Conservation (phyloP, 176 grass and related monocot genomes). For the Eragrostis curvula region DNA sequence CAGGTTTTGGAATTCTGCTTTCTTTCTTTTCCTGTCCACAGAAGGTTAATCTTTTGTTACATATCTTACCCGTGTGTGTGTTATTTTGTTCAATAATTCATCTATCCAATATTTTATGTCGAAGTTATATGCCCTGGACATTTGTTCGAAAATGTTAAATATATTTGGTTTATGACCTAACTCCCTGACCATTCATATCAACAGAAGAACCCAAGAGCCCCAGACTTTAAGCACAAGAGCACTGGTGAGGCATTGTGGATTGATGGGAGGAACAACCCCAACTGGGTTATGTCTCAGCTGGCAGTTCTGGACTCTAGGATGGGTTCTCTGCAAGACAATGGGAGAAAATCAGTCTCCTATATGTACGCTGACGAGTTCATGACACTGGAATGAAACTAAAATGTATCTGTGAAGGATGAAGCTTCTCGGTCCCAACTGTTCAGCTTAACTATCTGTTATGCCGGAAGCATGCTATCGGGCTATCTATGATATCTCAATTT, state of each 20-base stretch:
- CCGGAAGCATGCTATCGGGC: background rate
- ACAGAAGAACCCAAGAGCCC: conserved; percentile 72
- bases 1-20: background rate
- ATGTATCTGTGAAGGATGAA: background rate
- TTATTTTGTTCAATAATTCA: conserved; percentile 33
- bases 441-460: background rate
- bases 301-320: conserved; percentile 79
- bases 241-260: conserved; percentile 82
- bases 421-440: background rate
- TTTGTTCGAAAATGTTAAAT: conserved; percentile 20
- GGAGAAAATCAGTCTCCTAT: conserved; percentile 54
- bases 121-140: conserved; percentile 6
- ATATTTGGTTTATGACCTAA: background rate
- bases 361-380: conserved; percentile 69
- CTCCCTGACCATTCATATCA: background rate
- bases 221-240: conserved; percentile 80
- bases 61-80: conserved; percentile 1
- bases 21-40: background rate
- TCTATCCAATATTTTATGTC: background rate
- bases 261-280: conserved; percentile 66
- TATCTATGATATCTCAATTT: background rate
- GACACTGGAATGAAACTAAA: conserved; percentile 16
- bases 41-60: conserved; percentile 7
- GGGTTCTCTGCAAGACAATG: conserved; percentile 49
- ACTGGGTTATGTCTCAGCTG: conserved; percentile 73